Evolutionary conservation across 2,329 filamentous ascomycete species (phyloP).

Genomic region (Pseudogymnoascus sp.): DNA sequence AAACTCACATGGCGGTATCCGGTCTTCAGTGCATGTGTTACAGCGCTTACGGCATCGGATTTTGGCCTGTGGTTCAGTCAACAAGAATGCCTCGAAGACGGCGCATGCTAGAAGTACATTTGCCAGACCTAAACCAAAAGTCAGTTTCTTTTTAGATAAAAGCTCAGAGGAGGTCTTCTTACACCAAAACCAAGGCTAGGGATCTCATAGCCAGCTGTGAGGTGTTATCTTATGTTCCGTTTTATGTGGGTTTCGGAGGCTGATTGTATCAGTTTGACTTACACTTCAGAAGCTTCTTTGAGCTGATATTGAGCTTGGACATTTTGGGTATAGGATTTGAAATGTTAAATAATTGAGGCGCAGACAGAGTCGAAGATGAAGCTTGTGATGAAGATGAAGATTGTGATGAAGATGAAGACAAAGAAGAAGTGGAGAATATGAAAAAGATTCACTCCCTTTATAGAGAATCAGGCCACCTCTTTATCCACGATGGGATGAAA

Average conservation of each 20-base stretch:
- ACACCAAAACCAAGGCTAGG: conserved; percentile 52
- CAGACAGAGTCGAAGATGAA: background rate
- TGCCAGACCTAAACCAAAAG: conserved; percentile 3
- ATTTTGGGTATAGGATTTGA: background rate
- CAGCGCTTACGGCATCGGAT: conserved; percentile 18
- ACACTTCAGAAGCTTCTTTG: background rate
- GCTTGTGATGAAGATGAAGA: background rate
- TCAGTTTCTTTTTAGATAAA: background rate
- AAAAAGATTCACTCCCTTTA: background rate
- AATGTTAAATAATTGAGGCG: background rate
- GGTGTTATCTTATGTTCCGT: background rate
- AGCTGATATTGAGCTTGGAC: background rate
- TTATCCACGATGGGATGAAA: background rate
- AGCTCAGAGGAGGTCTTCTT: conserved; percentile 21
- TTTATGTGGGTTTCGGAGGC: no score
- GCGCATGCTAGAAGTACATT: background rate
- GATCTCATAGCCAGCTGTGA: conserved; percentile 47
- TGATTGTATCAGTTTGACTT: background rate
- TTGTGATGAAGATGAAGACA: background rate
- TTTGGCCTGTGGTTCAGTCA: background rate
- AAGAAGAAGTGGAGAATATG: background rate
- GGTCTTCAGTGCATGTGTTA: conserved; percentile 41
- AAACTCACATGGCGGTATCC: conserved; percentile 48
- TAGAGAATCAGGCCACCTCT: background rate
- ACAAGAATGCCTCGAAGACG: background rate